A percentile compares a stretch with the other conserved stretches of the same genome.
These are phyloP conservation scores for Myochromella boudieri DNA, from an alignment of 768 basidiomycete genomes.

Conservation along the genomic window DNA sequence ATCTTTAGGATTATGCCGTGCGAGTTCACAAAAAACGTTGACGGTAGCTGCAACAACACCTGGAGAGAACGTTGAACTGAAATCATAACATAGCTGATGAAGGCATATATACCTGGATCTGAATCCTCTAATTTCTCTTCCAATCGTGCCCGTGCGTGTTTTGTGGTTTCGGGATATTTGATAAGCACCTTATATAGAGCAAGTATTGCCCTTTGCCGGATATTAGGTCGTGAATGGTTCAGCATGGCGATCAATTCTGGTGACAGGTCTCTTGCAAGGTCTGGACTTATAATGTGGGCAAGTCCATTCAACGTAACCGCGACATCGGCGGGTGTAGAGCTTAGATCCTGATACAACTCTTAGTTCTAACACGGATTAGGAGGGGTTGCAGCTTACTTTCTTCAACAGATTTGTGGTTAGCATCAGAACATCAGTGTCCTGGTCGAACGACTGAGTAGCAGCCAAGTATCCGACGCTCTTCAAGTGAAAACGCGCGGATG, in stretches of 20 bases:
- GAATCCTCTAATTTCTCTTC: slow-evolving; percentile 80
- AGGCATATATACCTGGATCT: slow-evolving; percentile 54
- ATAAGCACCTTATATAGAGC: slow-evolving; percentile 78
- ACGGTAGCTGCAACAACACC: slow-evolving; percentile 94
- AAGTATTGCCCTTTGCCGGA: slow-evolving; percentile 89
- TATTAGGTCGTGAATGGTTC: slow-evolving; percentile 84
- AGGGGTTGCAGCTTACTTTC: slow-evolving; percentile 59
- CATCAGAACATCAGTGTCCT: slow-evolving; percentile 97
- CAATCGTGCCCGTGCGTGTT: slow-evolving; percentile 64
- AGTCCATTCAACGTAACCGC: slow-evolving; percentile 81
- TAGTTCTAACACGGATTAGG: slow-evolving; percentile 17
- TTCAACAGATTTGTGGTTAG: slow-evolving; percentile 94
- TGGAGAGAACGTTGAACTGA: slow-evolving; percentile 23
- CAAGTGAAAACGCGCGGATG: slow-evolving; percentile 84
- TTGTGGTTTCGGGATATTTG: slow-evolving; percentile 79
- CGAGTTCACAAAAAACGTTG: slow-evolving; percentile 92
- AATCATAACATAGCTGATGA: background rate
- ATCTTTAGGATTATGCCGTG: slow-evolving; percentile 73
- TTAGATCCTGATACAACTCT: slow-evolving; percentile 64
- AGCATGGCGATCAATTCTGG: slow-evolving; percentile 85
- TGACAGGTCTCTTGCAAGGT: slow-evolving; percentile 88
- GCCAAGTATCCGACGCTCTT: slow-evolving; percentile 97
- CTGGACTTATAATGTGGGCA: slow-evolving; percentile 79
- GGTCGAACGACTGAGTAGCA: slow-evolving; percentile 85
- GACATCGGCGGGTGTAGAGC: slow-evolving; percentile 71